A percentile compares a stretch with the other conserved stretches of the same genome.
phyloP scores from a whole-genome alignment of 345 rosid genomes.

The Brassica carinata region DNA sequence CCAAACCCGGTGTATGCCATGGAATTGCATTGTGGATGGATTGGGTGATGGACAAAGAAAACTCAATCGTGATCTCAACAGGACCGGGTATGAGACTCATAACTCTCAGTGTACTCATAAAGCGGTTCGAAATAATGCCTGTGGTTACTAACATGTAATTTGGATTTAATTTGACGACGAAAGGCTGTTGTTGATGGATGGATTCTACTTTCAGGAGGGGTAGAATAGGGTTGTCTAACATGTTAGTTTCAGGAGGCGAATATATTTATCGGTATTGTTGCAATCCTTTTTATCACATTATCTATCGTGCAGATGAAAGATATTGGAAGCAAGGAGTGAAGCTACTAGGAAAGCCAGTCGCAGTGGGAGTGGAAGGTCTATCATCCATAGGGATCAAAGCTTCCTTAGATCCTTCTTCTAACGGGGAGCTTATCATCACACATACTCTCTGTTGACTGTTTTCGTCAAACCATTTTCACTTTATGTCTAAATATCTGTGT shows the following conservation, averaged over 20 bases:
- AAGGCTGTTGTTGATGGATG: neutral
- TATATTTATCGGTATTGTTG: neutral
- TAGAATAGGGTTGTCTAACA: neutral
- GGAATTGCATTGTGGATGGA: constrained; percentile 91
- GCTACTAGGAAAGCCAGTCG: constrained; percentile 46
- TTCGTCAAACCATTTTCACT: neutral
- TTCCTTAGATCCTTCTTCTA: constrained; percentile 63
- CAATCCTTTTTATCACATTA: neutral
- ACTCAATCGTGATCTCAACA: constrained; percentile 55
- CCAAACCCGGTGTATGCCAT: constrained; percentile 68
- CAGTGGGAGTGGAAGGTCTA: constrained; percentile 42
- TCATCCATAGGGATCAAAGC: constrained; percentile 59
- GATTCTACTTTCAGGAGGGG: neutral
- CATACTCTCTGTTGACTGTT: constrained; percentile 44
- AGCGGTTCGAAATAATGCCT: constrained; percentile 3
- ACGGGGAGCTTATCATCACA: constrained; percentile 58
- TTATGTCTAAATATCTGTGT: constrained; percentile 3
- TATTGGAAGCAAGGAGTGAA: constrained; percentile 87
- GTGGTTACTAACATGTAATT: neutral
- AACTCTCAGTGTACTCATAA: neutral
- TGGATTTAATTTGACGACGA: neutral
- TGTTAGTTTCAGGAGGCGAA: constrained; percentile 14
- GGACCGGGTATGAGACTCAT: constrained; percentile 64
- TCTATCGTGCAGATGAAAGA: constrained; percentile 54
- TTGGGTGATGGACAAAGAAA: constrained; percentile 78